Base-by-base conservation (phyloP, 257 asterid genomes). In the Jasminum sambac region DNA sequence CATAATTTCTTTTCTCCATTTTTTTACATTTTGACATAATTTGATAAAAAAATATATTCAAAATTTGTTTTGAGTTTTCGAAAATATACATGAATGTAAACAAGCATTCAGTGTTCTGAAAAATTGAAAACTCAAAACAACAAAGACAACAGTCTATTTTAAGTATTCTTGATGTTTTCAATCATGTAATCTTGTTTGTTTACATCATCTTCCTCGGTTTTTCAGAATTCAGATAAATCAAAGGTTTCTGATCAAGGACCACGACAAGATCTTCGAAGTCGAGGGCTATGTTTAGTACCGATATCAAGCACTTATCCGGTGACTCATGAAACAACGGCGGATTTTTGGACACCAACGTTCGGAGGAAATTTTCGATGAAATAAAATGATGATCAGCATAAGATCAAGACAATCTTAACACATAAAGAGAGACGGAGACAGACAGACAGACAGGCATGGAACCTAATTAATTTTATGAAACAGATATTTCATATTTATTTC, bases 201-300 rank as follows among this genome's bases (percentile, higher is more conserved):
- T 48, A 66, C 64, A 17, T n/a, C 8, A 37, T 42, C 61, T 34
- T 5, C 21, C 19, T 16, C 37, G 4, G 11, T 42, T 9, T 52
- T 55, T 43, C 84, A 90, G 93, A 80, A 63, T 34, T 23, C 67
- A 11, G 95, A 83, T 21, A 90, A 80, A 78, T 79, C 92, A 0
- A 88, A 90, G 77, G 91, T 86, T 83, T 69, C 70, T 21, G 95
- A 88, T 9, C 62, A 55, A 37, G 88, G 81, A 60, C 67, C 73
- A 1, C 72, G 83, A 1, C 96, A 87, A 80, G 96, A 92, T 78
- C 96, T 92, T 21, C 77, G 96, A 69, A 88, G 89, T 74, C 86
- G 96, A 81, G 98, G 98, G 66, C 77, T 92, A 67, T 92, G 98
- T 74, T 72, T 92, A 57, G 96, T 92, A 59, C 98, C 98, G 8